Evolutionary conservation across 2,329 filamentous ascomycete species (phyloP).

Genomic region (Corinectria fuckeliana): DNA sequence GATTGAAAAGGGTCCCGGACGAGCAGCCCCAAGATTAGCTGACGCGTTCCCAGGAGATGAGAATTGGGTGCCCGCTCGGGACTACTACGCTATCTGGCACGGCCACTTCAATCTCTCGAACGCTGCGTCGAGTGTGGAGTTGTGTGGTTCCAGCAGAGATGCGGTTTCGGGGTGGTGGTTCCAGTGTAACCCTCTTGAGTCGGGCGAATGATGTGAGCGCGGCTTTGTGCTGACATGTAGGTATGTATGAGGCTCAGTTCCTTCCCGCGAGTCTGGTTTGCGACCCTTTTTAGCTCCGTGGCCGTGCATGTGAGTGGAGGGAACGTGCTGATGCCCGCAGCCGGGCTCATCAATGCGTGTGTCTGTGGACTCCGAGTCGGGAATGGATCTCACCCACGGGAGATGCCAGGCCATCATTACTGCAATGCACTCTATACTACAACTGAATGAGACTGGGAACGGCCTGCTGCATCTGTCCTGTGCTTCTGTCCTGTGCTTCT

Average conservation of each 20-base stretch:
- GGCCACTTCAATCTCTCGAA: slow-evolving; percentile 3
- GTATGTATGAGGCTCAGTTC: slow-evolving; percentile 10
- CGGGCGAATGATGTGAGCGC: slow-evolving; percentile 6
- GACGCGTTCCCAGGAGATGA: slow-evolving; percentile 1
- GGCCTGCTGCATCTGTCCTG: no score
- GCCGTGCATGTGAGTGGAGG: background rate
- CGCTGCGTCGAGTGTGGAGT: background rate
- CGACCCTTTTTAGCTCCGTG: slow-evolving; percentile 16
- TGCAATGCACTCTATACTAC: no score
- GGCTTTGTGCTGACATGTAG: background rate
- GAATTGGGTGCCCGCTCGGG: slow-evolving; percentile 2
- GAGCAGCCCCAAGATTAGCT: slow-evolving; percentile 18
- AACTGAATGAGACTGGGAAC: no score
- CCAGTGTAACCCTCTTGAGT: slow-evolving; percentile 13
- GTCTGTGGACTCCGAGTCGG: background rate
- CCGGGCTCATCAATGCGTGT: background rate
- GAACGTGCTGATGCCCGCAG: background rate
- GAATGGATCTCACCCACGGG: background rate
- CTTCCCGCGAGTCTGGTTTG: background rate
- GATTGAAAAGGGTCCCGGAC: background rate
- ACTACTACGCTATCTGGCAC: background rate
- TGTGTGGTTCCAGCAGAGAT: background rate
- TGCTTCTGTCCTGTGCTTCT: no score
- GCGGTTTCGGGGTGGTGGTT: background rate
- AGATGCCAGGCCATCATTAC: no score